Evolutionary conservation across 1,139 yeast species (phyloP).

Genomic region (Suhomyces bokatorum): DNA sequence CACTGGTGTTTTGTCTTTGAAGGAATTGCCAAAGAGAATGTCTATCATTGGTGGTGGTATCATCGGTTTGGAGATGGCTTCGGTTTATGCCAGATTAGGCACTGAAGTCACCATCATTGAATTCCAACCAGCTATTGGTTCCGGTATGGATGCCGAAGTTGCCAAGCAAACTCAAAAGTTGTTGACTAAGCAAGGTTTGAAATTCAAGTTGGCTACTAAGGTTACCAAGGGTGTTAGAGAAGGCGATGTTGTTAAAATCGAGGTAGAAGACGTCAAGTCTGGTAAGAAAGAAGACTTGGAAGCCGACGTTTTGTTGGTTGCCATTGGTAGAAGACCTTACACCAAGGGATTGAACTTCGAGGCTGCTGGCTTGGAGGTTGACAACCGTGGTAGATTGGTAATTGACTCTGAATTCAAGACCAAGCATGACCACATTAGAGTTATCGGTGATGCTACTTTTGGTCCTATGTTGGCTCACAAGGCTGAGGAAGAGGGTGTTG

Average conservation of each 20-base stretch:
- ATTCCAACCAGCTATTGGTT: slow-evolving; percentile 88
- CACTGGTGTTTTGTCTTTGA: slow-evolving; percentile 84
- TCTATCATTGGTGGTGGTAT: slow-evolving; percentile 99
- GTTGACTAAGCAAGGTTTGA: slow-evolving; percentile 90
- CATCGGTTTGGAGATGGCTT: slow-evolving; percentile 99
- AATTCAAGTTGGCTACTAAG: slow-evolving; percentile 90
- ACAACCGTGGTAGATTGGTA: slow-evolving; percentile 88
- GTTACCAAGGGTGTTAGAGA: slow-evolving; percentile 83
- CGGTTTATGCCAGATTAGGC: slow-evolving; percentile 95
- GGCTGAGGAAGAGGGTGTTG: slow-evolving; percentile 99
- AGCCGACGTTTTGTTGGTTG: slow-evolving; percentile 92
- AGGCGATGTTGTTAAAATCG: slow-evolving; percentile 84
- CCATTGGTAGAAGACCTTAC: slow-evolving; percentile 99
- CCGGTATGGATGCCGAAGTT: slow-evolving; percentile 95
- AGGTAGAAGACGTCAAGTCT: slow-evolving; percentile 84
- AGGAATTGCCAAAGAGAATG: slow-evolving; percentile 87
- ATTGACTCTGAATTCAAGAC: slow-evolving; percentile 94
- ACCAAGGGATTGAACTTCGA: slow-evolving; percentile 88
- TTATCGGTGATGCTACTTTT: slow-evolving; percentile 96
- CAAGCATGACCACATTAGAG: slow-evolving; percentile 89
- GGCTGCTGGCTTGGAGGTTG: slow-evolving; percentile 83
- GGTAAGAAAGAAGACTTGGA: slow-evolving; percentile 80
- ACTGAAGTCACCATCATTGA: slow-evolving; percentile 93
- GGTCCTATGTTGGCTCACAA: slow-evolving; percentile 99
- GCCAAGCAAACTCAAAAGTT: slow-evolving; percentile 87